Conservation (phyloP, 768 basidiomycete genomes). For the Clitopilus hobsonii region DNA sequence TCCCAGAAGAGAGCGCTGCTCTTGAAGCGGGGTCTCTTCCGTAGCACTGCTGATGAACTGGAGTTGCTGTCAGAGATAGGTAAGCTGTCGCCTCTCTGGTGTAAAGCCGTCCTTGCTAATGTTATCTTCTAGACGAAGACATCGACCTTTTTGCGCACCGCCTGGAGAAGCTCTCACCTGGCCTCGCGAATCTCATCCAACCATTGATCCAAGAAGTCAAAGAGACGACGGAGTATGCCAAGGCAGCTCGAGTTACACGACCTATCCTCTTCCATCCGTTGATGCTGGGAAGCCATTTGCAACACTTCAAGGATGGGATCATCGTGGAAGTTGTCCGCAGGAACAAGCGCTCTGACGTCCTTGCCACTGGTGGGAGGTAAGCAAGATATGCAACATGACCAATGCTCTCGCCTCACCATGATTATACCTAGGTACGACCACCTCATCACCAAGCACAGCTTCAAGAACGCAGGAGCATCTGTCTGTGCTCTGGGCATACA, state of each 20-base stretch:
- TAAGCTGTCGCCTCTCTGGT: conserved; percentile 20
- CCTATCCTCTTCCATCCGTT: conserved; percentile 67
- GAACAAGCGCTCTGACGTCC: conserved; percentile 61
- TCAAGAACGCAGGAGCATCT: conserved; percentile 47
- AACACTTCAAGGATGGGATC: conserved; percentile 68
- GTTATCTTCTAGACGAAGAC: conserved; percentile 44
- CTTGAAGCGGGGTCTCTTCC: conserved; percentile 63
- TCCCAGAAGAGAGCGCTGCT: conserved; percentile 68
- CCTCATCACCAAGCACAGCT: conserved; percentile 56
- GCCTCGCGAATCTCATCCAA: conserved; percentile 41
- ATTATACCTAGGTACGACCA: conserved; percentile 57
- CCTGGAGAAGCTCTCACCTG: conserved; percentile 58
- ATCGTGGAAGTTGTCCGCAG: conserved; percentile 70
- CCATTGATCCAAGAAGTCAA: conserved; percentile 59
- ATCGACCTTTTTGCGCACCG: conserved; percentile 50
- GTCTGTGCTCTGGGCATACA: conserved; percentile 72
- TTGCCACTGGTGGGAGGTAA: conserved; percentile 81
- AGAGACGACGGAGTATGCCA: conserved; percentile 54
- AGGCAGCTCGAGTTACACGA: conserved; percentile 57
- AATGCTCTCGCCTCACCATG: too few relatives aligned
- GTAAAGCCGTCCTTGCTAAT: neutral
- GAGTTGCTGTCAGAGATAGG: conserved; percentile 65
- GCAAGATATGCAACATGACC: too few relatives aligned
- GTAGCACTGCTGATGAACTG: conserved; percentile 68
- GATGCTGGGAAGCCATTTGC: conserved; percentile 63